A percentile compares a stretch with the other conserved stretches of the same genome.
phyloP scores from a whole-genome alignment of 345 rosid species.

The Citrus cavaleriei region DNA sequence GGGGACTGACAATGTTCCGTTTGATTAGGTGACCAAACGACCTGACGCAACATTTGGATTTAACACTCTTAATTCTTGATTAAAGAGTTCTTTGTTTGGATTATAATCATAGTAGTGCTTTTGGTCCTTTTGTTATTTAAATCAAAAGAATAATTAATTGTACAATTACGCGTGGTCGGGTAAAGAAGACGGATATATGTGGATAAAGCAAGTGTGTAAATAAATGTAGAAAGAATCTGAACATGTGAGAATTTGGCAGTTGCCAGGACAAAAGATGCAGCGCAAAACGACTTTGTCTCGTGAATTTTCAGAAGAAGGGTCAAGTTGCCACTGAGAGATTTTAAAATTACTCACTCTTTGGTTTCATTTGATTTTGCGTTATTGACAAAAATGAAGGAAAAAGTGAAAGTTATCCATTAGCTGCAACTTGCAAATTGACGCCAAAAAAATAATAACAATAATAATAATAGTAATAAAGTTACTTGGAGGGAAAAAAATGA shows the following conservation, averaged over 20 bases:
- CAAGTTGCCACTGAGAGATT: neutral
- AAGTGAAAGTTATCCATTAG: too few species aligned
- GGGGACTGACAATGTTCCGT: too few species aligned
- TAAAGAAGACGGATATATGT: neutral
- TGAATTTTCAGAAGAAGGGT: slow-evolving; percentile 1
- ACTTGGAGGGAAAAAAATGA: too few species aligned
- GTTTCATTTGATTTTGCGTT: too few species aligned
- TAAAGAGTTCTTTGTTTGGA: neutral
- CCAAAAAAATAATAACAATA: too few species aligned
- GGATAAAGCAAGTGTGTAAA: neutral
- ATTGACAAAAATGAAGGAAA: too few species aligned
- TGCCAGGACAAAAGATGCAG: neutral
- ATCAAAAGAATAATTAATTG: neutral
- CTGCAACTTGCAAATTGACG: too few species aligned
- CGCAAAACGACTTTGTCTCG: slow-evolving; percentile 1
- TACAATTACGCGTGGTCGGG: neutral
- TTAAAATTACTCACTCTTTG: too few species aligned
- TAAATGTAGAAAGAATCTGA: neutral
- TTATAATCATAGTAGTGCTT: neutral
- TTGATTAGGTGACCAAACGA: too few species aligned
- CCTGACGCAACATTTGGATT: too few species aligned
- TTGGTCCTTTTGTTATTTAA: neutral
- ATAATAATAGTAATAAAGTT: too few species aligned
- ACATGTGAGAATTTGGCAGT: slow-evolving; percentile 10
- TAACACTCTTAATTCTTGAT: neutral